Evolutionary conservation across 2,329 filamentous ascomycete genomes (phyloP).

Genomic region (Beauveria australis): DNA sequence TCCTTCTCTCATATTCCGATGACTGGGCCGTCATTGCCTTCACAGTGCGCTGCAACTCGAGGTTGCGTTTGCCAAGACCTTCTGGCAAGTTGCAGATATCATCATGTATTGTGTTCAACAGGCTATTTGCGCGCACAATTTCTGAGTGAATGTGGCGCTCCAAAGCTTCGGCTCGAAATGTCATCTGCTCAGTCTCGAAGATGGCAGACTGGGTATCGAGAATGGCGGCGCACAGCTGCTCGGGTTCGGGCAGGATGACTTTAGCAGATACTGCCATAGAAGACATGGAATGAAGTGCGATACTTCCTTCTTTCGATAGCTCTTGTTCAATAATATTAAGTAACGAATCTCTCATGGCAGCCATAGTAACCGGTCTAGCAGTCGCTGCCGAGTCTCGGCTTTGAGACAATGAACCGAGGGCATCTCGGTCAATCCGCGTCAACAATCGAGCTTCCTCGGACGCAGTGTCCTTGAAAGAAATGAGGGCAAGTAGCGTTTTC

Average conservation of each 20-base stretch:
- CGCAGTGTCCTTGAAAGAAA: slow-evolving; percentile 66
- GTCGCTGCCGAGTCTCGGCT: slow-evolving; percentile 20
- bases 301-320: slow-evolving; percentile 46
- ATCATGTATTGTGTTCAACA: slow-evolving; percentile 35
- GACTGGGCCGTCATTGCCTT: slow-evolving; percentile 60
- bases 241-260: slow-evolving; percentile 38
- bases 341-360: slow-evolving; percentile 30
- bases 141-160: slow-evolving; percentile 47
- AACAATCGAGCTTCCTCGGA: slow-evolving; percentile 60
- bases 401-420: slow-evolving; percentile 44
- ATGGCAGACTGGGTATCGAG: slow-evolving; percentile 47
- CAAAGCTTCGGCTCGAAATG: slow-evolving; percentile 47
- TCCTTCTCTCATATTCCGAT: slow-evolving; percentile 46
- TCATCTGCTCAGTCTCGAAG: slow-evolving; percentile 47
- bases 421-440: slow-evolving; percentile 49
- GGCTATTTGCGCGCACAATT: slow-evolving; percentile 27
- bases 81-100: slow-evolving; percentile 45
- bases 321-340: slow-evolving; percentile 45
- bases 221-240: slow-evolving; percentile 43
- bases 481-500: slow-evolving; percentile 63
- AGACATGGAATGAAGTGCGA: slow-evolving; percentile 51
- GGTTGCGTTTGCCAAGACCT: slow-evolving; percentile 60
- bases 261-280: slow-evolving; percentile 41
- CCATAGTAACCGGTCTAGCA: slow-evolving; percentile 11
- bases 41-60: slow-evolving; percentile 62